Base-by-base conservation (phyloP, 306 rosid genomes). In the Quercus robur region DNA sequence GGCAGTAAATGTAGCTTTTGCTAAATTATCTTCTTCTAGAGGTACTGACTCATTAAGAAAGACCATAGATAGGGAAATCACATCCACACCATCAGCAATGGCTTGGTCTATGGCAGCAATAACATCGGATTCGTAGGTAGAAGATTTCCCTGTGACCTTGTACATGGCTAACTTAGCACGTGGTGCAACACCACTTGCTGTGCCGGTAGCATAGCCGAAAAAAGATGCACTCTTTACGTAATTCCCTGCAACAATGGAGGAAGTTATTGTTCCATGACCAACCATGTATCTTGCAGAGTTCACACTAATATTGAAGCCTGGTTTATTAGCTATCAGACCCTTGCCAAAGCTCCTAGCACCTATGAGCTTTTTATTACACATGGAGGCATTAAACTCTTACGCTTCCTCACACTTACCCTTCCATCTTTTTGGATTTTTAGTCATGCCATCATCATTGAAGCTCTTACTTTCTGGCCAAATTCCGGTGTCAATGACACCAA, bases 261-360 rank as follows among this genome's bases (percentile, higher is more conserved):
- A 52, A 41, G 86, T 85, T 69, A 70, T 69, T 1, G 88, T 85
- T 23, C 88, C 88, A 28, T 71, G 81, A 14, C 86, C 88, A 9
- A 0, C 8, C 15, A 51, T 21, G 80, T 85, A 81, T 46, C 88
- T 75, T 49, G 88, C 57, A 5, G 79, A 85, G 38, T 20, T n/a
- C 83, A 78, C 21, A 1, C 26, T n/a, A 57, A 57, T 20, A 7
- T 19, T 20, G 63, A n/a, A 6, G 28, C 21, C 23, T 23, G 28
- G 63, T 1, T 8, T n/a, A 20, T 7, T n/a, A 57, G 63, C 58
- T 56, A 58, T 81, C 62, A 49, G 46, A 58, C 84, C 86, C 20
- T 70, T 75, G 52, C 70, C 75, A 52, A 75, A 79, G 56, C 8
- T 75, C 30, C 84, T 75, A 4, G 80, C 84, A 62, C 86, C 86